Conservation (phyloP, 768 basidiomycete species). For the Lactifluus pinguis region DNA sequence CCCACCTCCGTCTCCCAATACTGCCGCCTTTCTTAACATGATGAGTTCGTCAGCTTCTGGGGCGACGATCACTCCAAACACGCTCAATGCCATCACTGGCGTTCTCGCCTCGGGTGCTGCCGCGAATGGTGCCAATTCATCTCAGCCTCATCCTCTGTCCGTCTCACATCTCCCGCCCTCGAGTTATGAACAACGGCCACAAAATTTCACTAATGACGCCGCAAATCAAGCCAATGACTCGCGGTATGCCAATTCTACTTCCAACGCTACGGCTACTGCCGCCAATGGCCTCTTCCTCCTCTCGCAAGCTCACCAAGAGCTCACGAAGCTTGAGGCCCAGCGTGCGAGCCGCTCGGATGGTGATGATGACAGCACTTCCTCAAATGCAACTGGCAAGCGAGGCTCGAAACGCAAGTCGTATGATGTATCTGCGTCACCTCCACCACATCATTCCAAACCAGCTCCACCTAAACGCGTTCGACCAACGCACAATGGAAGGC, state of each 20-base stretch:
- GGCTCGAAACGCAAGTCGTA: slow-evolving; percentile 64
- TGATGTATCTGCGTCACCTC: slow-evolving; percentile 32
- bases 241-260: slow-evolving; percentile 33
- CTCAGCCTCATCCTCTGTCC: slow-evolving; percentile 29
- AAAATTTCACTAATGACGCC: slow-evolving; percentile 17
- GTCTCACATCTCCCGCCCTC: slow-evolving; percentile 25
- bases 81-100: slow-evolving; percentile 70
- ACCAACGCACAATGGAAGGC: slow-evolving; percentile 20
- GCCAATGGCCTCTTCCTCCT: slow-evolving; percentile 92
- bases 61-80: slow-evolving; percentile 53
- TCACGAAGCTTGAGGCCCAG: slow-evolving; percentile 87
- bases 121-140: slow-evolving; percentile 52
- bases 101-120: slow-evolving; percentile 54
- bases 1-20: slow-evolving; percentile 79
- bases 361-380: slow-evolving; percentile 24
- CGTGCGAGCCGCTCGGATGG: slow-evolving; percentile 36
- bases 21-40: slow-evolving; percentile 87
- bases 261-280: slow-evolving; percentile 57
- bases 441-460: slow-evolving; percentile 2
- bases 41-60: slow-evolving; percentile 47
- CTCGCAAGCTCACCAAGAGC: slow-evolving; percentile 91
- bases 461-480: slow-evolving; percentile 31
- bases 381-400: slow-evolving; percentile 35
- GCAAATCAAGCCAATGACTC: slow-evolving; percentile 8
- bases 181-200: slow-evolving; percentile 14